Evolutionary conservation across 1,284 basidiomycete species (phyloP), one percentile per base, ranked within the genome.

Genomic region (Ganoderma leucocontextum): DNA sequence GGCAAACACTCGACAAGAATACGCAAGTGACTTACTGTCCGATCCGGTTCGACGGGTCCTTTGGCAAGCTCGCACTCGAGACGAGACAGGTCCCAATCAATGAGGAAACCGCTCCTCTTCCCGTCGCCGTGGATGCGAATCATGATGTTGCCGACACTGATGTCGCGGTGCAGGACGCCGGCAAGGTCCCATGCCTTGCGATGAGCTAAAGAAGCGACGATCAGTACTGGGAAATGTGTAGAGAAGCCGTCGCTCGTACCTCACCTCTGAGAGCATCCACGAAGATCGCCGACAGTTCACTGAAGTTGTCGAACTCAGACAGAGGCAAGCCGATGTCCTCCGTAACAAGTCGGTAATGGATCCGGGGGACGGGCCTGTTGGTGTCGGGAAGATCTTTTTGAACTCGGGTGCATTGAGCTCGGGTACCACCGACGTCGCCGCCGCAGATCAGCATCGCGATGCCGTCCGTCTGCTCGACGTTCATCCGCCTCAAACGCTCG

Each of bases 111-210:
- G 36, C 29, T 39, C 8, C 9, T 2, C 1, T 19, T 29, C 4
- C 52, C 39, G 15, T 15, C 22, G 8, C 25, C 55, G 19, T 64
- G n/a, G 12, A 25, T 13, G 33, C 17, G 29, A 36, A 71, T 68
- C 53, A 71, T 55, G 49, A 71, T 68, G 36, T 71, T 71, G 7
- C 62, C 64, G 12, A 65, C 53, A 41, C 67, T 68, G 17, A 71
- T 47, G 39, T 71, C 70, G 9, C 70, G 61, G n/a, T 71, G 70
- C 2, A 68, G 49, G 15, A 68, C 59, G 0, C 35, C 33, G 0
- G 66, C 62, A 10, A 33, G 22, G 4, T 17, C 38, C 66, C 66
- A 68, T 8, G 66, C 66, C 4, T 47, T 15, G 2, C 17, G 22
- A n/a, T 68, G 66, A n/a, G 41, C 66, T 68, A 36, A 33, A 4